Evolutionary conservation across 2,329 filamentous ascomycete species (phyloP).

Genomic region (Pseudogymnoascus sp.): DNA sequence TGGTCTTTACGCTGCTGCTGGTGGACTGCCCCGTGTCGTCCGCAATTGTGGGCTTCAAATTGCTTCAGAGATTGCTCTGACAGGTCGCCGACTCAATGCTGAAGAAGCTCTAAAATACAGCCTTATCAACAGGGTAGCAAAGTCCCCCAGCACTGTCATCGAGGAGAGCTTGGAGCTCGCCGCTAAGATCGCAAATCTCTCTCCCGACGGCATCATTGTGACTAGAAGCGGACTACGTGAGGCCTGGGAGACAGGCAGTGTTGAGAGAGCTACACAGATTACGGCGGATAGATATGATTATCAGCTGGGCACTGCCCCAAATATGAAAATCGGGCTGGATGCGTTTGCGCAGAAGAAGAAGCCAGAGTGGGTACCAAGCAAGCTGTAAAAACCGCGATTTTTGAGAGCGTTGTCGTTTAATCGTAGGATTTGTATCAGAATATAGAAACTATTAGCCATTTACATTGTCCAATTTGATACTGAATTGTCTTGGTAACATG

Average conservation of each 20-base stretch:
- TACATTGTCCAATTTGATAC: neutral
- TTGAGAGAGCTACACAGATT: conserved; percentile 52
- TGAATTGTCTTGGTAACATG: neutral
- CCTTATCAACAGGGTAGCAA: conserved; percentile 58
- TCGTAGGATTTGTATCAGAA: neutral
- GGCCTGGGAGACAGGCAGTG: conserved; percentile 58
- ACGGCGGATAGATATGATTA: conserved; percentile 49
- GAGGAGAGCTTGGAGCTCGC: conserved; percentile 55
- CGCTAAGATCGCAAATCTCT: conserved; percentile 52
- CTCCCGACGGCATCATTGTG: conserved; percentile 67
- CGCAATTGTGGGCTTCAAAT: conserved; percentile 57
- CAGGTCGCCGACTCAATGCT: conserved; percentile 53
- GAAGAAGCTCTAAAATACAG: conserved; percentile 56
- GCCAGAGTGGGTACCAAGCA: conserved; percentile 59
- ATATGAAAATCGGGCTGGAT: conserved; percentile 64
- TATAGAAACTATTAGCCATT: neutral
- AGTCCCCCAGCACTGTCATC: conserved; percentile 37
- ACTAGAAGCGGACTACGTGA: conserved; percentile 61
- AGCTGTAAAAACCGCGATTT: conserved; percentile 37
- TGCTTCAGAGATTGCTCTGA: conserved; percentile 63
- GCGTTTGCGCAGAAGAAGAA: conserved; percentile 71
- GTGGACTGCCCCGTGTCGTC: conserved; percentile 60
- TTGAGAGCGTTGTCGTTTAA: conserved; percentile 12
- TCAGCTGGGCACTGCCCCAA: conserved; percentile 55
- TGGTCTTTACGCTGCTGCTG: conserved; percentile 64